phyloP scores from a whole-genome alignment of 371 early-diverging fungal species.

The Dentiscutata heterogama region DNA sequence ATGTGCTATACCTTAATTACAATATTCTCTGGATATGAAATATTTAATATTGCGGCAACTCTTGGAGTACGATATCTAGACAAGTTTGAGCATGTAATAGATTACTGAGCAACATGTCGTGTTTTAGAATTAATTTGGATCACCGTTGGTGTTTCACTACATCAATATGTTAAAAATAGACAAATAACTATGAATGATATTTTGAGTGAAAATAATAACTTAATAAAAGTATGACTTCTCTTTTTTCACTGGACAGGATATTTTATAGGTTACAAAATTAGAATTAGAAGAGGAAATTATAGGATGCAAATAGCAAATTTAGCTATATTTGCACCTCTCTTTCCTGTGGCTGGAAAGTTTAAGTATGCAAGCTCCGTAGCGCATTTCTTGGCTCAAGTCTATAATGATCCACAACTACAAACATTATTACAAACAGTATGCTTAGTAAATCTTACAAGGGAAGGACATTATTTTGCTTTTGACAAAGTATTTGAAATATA shows the following conservation, averaged over 20 bases:
- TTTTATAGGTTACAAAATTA: not conserved
- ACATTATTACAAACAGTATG: not conserved
- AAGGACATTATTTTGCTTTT: not conserved
- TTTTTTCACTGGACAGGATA: not conserved
- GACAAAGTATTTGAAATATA: too few species aligned
- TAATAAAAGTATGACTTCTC: not conserved
- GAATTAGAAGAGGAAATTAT: not conserved
- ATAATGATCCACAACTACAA: not conserved
- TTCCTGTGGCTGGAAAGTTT: too few species aligned
- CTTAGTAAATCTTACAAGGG: not conserved
- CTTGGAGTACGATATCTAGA: not conserved
- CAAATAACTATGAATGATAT: not conserved
- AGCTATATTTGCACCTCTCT: too few species aligned
- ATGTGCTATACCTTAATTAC: not conserved
- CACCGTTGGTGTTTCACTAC: not conserved
- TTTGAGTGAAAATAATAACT: not conserved
- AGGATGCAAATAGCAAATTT: too few species aligned
- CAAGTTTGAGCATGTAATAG: not conserved
- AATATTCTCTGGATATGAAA: not conserved
- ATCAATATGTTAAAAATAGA: not conserved
- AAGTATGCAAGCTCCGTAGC: too few species aligned
- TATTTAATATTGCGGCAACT: not conserved
- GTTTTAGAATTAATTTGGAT: slow-evolving; percentile 1
- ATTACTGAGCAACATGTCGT: not conserved
- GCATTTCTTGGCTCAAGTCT: not conserved